Base-by-base conservation (phyloP, 2,329 filamentous ascomycete species). In the Aspergillus candidus region DNA sequence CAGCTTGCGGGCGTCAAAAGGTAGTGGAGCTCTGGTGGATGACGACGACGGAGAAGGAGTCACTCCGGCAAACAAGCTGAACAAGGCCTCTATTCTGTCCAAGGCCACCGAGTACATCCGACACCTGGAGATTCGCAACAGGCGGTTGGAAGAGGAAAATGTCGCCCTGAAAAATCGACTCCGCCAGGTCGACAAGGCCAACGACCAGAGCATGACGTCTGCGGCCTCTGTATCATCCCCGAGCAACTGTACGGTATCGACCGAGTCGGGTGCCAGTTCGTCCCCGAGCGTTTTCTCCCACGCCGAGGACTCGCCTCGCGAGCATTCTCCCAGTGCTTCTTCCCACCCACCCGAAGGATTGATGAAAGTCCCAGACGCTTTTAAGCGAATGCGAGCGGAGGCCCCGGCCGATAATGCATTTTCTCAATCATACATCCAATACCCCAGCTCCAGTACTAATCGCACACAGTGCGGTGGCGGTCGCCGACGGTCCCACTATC, bases 71-170 rank as follows among this genome's bases (percentile, higher is more conserved):
- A 90, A 94, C 70, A 97, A 97, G 67, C 74, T 96, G 22, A 97
- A 97, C 73, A 97, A 97, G 67, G 91, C 91, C n/a, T 96, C 90
- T 2, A 88, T 97, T 40, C 71, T 97, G 35, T 90, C 88, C 53
- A 97, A 97, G 66, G 91, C 91, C 2, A 96, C 91, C 5, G 91
- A 97, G 63, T 97, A 97, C 57, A 97, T 97, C 53, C 80, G 84
- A 32, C 90, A 97, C 67, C 72, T 97, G 2, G 91, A 97, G 66
- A 94, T 94, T 70, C 82, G 89, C 11, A 94, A 94, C 57, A 86
- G 82, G 53, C 81, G 86, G 5, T 72, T 96, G 8, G 73, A 83
- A 41, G 88, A 94, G 36, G 89, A 97, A 62, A 90, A 95, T 59
- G 76, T 72, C 27, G 79, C 79, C 11, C 79, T 95, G 70, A 90